Base-by-base conservation (phyloP, 2,329 filamentous ascomycete genomes). In the Setomelanomma holmii region DNA sequence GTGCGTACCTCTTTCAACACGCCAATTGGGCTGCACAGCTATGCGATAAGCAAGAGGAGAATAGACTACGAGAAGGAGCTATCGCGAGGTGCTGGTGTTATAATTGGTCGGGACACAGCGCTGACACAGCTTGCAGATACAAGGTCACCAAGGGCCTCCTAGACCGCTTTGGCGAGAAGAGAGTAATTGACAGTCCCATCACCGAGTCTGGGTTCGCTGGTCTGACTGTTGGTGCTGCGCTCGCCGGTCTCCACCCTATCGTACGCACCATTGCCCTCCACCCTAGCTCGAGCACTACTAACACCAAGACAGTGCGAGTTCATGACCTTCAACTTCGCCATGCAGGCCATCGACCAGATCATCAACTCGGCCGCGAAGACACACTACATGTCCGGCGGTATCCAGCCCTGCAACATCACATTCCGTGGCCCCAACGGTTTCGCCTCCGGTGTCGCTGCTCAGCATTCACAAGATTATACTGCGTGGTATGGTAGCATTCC, bases 271-370 rank as follows among this genome's bases (percentile, higher is more conserved):
- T 23, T 27, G 7, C 2, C 16, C 11, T 10, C 30, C 14, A 27
- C 1, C 17, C 6, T n/a, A 5, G n/a, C 7, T 3, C 30, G 40
- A 40, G 51, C 42, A 30, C 39, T 23, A 16, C 59, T 60, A 49
- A 69, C 63, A 56, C 33, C 60, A 51, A 16, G 6, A 45, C 63
- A 95, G 91, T 95, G 90, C 86, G 95, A 99, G 83, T 99, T 99
- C 85, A 99, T 99, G 95, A 99, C 95, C 73, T 98, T 96, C 87
- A 99, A 99, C 86, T 98, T 98, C 76, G 93, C 95, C 78, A 99
- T 99, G 95, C 95, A 99, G 83, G 91, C 95, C 76, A 99, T 99
- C 79, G 95, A 99, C 78, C 95, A 99, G 79, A 91, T 99, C 76
- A 93, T 99, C 86, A 99, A 99, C 87, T 98, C 93, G 43, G 95